Conservation (phyloP, 1,284 basidiomycete genomes). For the Ceratorhiza oryzae-sativae region DNA sequence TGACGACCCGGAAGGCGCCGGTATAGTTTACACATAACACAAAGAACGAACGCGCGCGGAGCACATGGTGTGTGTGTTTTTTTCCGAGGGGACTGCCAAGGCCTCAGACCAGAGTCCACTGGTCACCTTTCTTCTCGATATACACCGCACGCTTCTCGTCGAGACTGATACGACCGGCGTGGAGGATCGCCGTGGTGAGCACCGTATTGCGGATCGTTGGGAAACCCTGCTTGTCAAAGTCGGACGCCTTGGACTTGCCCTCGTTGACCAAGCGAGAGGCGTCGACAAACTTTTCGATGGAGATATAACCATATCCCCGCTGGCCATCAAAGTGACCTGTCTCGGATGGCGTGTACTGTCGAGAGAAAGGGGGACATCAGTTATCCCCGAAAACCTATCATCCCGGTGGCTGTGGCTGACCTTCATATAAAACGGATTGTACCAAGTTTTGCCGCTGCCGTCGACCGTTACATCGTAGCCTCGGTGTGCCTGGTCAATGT, state of each 20-base stretch:
- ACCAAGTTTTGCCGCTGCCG: constrained; percentile 81
- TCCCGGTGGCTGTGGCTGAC: constrained; percentile 7
- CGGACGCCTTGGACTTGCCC: constrained; percentile 57
- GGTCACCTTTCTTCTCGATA: constrained; percentile 70
- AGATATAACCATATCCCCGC: constrained; percentile 87
- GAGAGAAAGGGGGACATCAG: constrained; percentile 62
- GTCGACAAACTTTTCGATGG: constrained; percentile 91
- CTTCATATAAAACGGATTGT: constrained; percentile 81
- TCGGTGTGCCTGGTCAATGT: constrained; percentile 90
- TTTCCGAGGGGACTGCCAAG: background rate
- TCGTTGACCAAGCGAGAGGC: constrained; percentile 80
- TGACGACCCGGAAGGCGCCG: constrained; percentile 15
- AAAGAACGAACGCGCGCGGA: background rate
- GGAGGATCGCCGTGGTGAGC: constrained; percentile 88
- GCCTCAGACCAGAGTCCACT: constrained; percentile 72
- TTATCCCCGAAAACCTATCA: background rate
- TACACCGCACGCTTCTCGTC: constrained; percentile 85
- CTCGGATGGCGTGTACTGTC: constrained; percentile 90
- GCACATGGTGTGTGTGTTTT: constrained; percentile 33
- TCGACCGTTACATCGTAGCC: constrained; percentile 89
- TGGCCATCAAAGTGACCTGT: constrained; percentile 93
- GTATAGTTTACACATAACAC: constrained; percentile 33
- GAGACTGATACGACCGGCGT: constrained; percentile 87
- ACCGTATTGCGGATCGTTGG: constrained; percentile 90
- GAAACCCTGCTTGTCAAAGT: constrained; percentile 77